phyloP scores from a whole-genome alignment of 176 grass and related monocot genomes.

The Phyllostachys edulis region DNA sequence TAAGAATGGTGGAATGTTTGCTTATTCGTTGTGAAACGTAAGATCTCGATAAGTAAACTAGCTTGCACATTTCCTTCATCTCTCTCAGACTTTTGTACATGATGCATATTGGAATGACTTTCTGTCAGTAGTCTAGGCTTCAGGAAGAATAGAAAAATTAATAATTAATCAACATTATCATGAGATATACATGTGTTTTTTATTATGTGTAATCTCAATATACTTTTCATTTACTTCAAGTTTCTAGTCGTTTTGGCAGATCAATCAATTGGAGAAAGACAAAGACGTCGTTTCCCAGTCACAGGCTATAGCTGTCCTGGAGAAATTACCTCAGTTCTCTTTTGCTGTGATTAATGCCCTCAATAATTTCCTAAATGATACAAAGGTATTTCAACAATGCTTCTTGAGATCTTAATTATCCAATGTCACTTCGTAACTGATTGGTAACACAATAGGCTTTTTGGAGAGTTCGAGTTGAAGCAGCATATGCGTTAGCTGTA shows the following conservation, averaged over 20 bases:
- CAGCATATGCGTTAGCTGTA: conserved; percentile 86
- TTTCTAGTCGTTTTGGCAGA: conserved; percentile 49
- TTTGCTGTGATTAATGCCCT: conserved; percentile 88
- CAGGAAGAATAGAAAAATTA: background rate
- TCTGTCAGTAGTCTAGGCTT: background rate
- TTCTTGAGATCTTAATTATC: conserved; percentile 34
- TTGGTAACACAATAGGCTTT: conserved; percentile 58
- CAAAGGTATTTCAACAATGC: conserved; percentile 63
- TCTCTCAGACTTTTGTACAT: background rate
- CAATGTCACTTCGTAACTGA: conserved; percentile 30
- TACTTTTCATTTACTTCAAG: conserved; percentile 1
- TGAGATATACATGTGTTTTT: background rate
- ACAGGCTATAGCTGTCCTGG: conserved; percentile 84
- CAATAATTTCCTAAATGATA: conserved; percentile 95
- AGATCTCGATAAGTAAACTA: conserved; percentile 6
- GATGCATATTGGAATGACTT: background rate
- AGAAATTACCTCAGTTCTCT: conserved; percentile 81
- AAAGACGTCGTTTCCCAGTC: conserved; percentile 98
- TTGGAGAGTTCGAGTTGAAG: conserved; percentile 98
- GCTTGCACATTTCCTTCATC: background rate
- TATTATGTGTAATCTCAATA: background rate
- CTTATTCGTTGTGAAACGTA: background rate
- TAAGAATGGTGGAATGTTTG: background rate
- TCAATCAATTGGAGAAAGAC: conserved; percentile 99
- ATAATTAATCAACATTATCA: background rate